Percentiles rank a stretch among this genome's conserved stretches.
Evolutionary conservation across 2,329 filamentous ascomycete species (phyloP).

Genomic region (Fusarium scirpi): DNA sequence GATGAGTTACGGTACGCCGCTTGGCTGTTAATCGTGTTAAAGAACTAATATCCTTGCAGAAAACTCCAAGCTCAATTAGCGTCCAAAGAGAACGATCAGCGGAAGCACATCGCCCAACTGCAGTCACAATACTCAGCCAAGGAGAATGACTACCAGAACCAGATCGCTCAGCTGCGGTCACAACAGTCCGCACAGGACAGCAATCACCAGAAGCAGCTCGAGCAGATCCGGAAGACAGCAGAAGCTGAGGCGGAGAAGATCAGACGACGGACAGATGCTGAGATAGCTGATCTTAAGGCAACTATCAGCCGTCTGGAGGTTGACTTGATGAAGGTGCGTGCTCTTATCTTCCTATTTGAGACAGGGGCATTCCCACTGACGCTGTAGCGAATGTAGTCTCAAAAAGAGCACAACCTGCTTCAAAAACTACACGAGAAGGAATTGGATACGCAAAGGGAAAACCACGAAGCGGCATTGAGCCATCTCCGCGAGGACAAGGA

Average conservation of each 20-base stretch:
- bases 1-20: conserved; percentile 68
- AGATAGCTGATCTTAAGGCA: conserved; percentile 71
- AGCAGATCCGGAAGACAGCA: conserved; percentile 60
- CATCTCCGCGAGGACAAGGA: conserved; percentile 23
- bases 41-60: conserved; percentile 41
- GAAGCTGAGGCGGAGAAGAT: conserved; percentile 63
- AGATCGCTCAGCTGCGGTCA: conserved; percentile 42
- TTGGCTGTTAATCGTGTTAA: neutral
- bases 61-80: conserved; percentile 49
- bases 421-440: conserved; percentile 26
- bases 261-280: conserved; percentile 66
- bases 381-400: conserved; percentile 57
- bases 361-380: neutral
- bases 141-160: conserved; percentile 47
- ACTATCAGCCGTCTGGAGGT: conserved; percentile 72
- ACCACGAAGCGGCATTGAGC: conserved; percentile 16
- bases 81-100: conserved; percentile 48
- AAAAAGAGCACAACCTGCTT: conserved; percentile 63
- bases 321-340: conserved; percentile 68
- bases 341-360: neutral
- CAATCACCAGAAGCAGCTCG: conserved; percentile 58
- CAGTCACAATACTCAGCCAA: conserved; percentile 49
- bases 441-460: conserved; percentile 35
- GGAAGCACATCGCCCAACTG: conserved; percentile 47
- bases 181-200: conserved; percentile 39